These are phyloP conservation scores for Ziziphus jujuba DNA, from an alignment of 306 rosid species.

Conservation along the genomic window DNA sequence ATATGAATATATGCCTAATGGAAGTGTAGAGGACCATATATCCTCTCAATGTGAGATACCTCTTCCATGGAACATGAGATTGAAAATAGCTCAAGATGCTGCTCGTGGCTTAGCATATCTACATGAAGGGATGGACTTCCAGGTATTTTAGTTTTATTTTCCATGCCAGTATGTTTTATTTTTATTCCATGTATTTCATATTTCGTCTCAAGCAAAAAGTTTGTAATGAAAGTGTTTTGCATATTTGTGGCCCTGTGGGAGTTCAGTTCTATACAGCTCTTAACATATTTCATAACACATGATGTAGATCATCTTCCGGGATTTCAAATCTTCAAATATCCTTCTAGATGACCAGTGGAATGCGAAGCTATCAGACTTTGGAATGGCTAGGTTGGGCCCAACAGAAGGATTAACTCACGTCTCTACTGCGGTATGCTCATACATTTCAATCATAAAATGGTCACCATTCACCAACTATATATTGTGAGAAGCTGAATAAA, in stretches of 20 bases:
- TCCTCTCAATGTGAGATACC: slow-evolving; percentile 57
- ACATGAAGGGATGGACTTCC: slow-evolving; percentile 92
- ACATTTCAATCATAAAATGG: neutral
- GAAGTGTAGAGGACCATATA: slow-evolving; percentile 80
- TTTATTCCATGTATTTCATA: neutral
- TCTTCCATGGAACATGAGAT: slow-evolving; percentile 78
- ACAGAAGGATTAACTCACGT: slow-evolving; percentile 92
- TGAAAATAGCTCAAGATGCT: slow-evolving; percentile 85
- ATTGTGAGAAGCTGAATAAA: neutral
- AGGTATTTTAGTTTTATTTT: slow-evolving; percentile 47
- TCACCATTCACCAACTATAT: neutral
- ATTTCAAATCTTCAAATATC: slow-evolving; percentile 93
- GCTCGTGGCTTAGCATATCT: slow-evolving; percentile 90
- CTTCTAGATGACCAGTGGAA: slow-evolving; percentile 95
- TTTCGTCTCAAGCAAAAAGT: neutral
- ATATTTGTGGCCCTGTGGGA: too few relatives aligned
- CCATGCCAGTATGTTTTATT: slow-evolving; percentile 9
- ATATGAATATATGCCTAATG: slow-evolving; percentile 84
- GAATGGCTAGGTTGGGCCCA: slow-evolving; percentile 96
- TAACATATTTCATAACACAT: slow-evolving; percentile 18
- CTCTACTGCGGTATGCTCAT: slow-evolving; percentile 87
- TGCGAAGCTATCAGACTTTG: slow-evolving; percentile 94
- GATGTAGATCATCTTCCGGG: slow-evolving; percentile 87
- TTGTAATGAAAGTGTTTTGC: slow-evolving; percentile 7
- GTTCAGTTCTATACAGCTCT: neutral